These are phyloP conservation scores for Fraxinus albicans DNA, from an alignment of 305 asterid species.

Conservation along the genomic window DNA sequence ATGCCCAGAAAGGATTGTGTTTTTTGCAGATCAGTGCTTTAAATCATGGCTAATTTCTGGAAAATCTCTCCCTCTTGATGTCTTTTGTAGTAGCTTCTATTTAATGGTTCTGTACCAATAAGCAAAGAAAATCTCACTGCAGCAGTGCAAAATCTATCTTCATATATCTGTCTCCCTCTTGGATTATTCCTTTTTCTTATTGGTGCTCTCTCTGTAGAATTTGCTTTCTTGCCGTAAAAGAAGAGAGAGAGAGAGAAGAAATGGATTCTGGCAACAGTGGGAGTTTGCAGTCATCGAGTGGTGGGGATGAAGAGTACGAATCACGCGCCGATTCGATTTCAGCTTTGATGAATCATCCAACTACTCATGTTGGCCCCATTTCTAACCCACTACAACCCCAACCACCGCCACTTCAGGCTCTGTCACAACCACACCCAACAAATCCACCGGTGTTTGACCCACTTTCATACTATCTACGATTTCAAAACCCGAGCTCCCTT, in stretches of 20 bases:
- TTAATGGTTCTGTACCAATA: slow-evolving; percentile 26
- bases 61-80: slow-evolving; percentile 11
- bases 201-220: slow-evolving; percentile 6
- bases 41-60: slow-evolving; percentile 32
- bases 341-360: slow-evolving; percentile 22
- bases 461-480: neutral
- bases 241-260: neutral
- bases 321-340: slow-evolving; percentile 58
- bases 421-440: neutral
- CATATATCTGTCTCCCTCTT: slow-evolving; percentile 30
- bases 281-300: slow-evolving; percentile 70
- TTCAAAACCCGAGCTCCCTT: slow-evolving; percentile 9
- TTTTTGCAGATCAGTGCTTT: slow-evolving; percentile 24
- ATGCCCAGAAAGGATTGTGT: neutral
- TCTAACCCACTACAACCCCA: slow-evolving; percentile 17
- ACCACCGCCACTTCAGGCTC: slow-evolving; percentile 15
- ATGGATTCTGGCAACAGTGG: slow-evolving; percentile 79
- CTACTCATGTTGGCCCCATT: slow-evolving; percentile 21
- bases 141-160: slow-evolving; percentile 32
- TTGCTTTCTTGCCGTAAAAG: slow-evolving; percentile 11
- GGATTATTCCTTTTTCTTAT: slow-evolving; percentile 8
- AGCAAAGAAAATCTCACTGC: slow-evolving; percentile 30
- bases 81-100: slow-evolving; percentile 17
- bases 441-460: neutral
- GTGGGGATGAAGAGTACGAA: slow-evolving; percentile 65